Conservation (phyloP, 306 rosid genomes). For the Dryas octopetala region DNA sequence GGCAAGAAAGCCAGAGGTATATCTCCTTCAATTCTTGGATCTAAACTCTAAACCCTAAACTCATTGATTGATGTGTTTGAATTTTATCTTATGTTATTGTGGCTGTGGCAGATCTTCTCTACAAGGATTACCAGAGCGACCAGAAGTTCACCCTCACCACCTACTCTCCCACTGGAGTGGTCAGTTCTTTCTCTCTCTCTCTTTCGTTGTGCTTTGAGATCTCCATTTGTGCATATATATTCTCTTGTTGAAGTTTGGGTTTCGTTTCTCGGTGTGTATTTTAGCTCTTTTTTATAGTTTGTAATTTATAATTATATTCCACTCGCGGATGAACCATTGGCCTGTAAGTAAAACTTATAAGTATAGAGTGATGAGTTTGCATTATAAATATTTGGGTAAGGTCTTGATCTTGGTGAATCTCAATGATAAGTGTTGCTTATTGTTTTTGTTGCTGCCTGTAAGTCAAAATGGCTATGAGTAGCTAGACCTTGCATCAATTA, state of each 20-base stretch:
- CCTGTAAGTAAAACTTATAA: neutral
- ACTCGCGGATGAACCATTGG: neutral
- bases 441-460: neutral
- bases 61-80: neutral
- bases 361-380: neutral
- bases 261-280: neutral
- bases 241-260: constrained; percentile 13
- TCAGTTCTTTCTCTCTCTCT: constrained; percentile 30
- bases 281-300: neutral
- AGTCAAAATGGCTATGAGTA: neutral
- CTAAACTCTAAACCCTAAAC: neutral
- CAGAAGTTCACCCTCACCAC: constrained; percentile 88
- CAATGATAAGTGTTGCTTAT: neutral
- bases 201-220: neutral
- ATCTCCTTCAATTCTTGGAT: neutral
- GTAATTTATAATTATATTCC: neutral
- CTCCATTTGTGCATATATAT: neutral
- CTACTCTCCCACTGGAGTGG: constrained; percentile 89
- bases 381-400: neutral
- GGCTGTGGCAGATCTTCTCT: constrained; percentile 63
- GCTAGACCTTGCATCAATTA: neutral
- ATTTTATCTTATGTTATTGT: neutral
- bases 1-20: constrained; percentile 89
- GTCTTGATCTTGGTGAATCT: neutral
- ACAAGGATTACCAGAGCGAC: constrained; percentile 88